Evolutionary conservation across 352 stramenopile species (phyloP).

Genomic region (Phytophthora lateralis): DNA sequence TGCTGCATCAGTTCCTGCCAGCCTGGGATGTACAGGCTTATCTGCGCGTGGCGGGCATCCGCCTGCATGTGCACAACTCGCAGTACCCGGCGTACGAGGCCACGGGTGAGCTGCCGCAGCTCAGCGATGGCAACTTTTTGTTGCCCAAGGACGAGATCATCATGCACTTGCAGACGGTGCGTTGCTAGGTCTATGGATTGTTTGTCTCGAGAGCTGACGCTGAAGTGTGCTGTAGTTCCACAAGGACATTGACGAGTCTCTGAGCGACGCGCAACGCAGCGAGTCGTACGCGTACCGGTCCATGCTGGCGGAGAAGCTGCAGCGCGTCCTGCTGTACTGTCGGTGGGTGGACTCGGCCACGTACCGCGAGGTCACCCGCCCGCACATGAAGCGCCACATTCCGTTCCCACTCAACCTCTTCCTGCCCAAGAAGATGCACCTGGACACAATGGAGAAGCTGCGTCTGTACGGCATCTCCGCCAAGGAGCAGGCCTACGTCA

Average conservation of each 20-base stretch:
- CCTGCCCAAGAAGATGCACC: conserved; percentile 86
- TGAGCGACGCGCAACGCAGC: conserved; percentile 74
- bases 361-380: conserved; percentile 85
- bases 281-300: conserved; percentile 84
- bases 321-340: conserved; percentile 82
- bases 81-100: conserved; percentile 82
- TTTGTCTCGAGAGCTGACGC: neutral
- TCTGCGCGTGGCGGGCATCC: conserved; percentile 74
- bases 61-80: conserved; percentile 87
- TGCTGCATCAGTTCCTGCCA: conserved; percentile 86
- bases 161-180: conserved; percentile 85
- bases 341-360: conserved; percentile 86
- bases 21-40: conserved; percentile 88
- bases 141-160: conserved; percentile 86
- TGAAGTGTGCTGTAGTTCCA: conserved; percentile 59
- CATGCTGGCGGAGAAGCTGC: conserved; percentile 85
- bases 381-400: conserved; percentile 80
- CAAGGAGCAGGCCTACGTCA: conserved; percentile 84
- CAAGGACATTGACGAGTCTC: conserved; percentile 72
- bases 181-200: neutral
- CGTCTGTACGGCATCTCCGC: conserved; percentile 59
- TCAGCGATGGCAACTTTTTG: conserved; percentile 88
- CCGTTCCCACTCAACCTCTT: conserved; percentile 86
- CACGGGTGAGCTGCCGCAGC: conserved; percentile 80
- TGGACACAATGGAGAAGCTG: conserved; percentile 67